Evolutionary conservation across 345 rosid genomes (phyloP), one percentile per base, ranked within the genome.

Genomic region (Murraya koenigii): DNA sequence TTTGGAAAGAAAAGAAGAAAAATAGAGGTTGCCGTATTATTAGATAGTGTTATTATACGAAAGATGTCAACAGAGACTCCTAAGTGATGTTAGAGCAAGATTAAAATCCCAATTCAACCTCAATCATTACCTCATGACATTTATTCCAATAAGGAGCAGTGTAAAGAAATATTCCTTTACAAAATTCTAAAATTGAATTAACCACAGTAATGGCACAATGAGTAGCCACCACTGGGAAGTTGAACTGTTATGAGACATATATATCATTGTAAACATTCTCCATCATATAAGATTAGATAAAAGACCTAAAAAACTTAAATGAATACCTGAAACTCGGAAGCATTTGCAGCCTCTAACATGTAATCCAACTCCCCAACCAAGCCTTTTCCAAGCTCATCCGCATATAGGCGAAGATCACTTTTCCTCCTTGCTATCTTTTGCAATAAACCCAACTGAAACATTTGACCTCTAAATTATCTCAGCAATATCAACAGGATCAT

Each of bases 321-420:
- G 52, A 64, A 66, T 93, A 95, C 98, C 97, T 32, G 88, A 89
- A 90, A 95, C 79, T 90, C 85, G 47, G 87, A 80, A 63, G 98
- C 95, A 86, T 95, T 93, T 81, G 92, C 86, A 82, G 98, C 97
- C 87, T 95, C 98, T 81, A 90, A 82, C 69, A 81, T 82, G 78
- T 90, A 95, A 84, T 95, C 98, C 81, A 95, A 84, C 86, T 95
- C 98, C 74, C 97, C 97, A 77, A 90, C 95, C 79, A 95, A 88
- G 62, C 98, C 97, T 85, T 86, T 95, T 77, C 98, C 98, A 62
- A 95, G 94, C 86, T 95, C 98, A 85, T 95, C 98, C 75, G 97
- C 98, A 82, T 95, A 95, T 26, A 92, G 87, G 60, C 97, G 91
- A 83, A 88, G 93, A 78, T 95, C 97, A 83, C 71, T 89, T 84